Base-by-base conservation (phyloP, 2,329 filamentous ascomycete genomes). In the Aspergillus fumigatus region DNA sequence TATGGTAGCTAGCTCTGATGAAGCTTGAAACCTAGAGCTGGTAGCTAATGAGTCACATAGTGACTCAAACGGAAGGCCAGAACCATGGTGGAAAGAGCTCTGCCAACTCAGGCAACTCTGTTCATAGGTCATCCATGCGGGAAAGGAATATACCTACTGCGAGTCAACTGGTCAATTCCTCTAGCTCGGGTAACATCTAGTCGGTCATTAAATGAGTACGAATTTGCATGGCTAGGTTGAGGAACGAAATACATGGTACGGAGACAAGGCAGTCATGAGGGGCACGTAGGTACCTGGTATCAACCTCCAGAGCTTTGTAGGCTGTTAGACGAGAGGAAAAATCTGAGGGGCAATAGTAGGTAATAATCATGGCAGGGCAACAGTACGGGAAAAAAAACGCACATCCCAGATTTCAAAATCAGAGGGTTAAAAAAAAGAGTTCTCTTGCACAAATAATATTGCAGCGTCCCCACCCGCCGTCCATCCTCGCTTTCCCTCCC, bases 401-500 rank as follows among this genome's bases (percentile, higher is more conserved):
- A 63, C 64, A 65, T 53, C 50, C 49, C 52, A 53, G 27, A 47
- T 47, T 53, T 47, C 23, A 48, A 48, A 48, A 26, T 17, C 47
- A 26, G 25, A 40, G 50, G 52, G 48, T 54, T 60, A 61, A 62
- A 62, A 62, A 59, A 67, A 69, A 67, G 66, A 58, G 56, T 64
- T 61, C 57, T 60, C 58, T 57, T 56, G 50, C 51, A 55, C 35
- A 61, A 59, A 56, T 58, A 59, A 57, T 51, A 47, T 47, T 47
- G 43, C 19, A 23, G 10, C n/a, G 56, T 62, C 61, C 67, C 68
- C 69, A 66, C 66, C 62, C 57, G 32, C 59, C 63, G 55, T 58
- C 56, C 51, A 56, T 38, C 32, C 59, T 66, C 59, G 54, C 63
- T 59, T 58, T 61, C 52, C 50, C 52, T 56, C 62, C 53, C 61